phyloP scores from a whole-genome alignment of 371 early-diverging fungal species.

The Mortierella sp. region DNA sequence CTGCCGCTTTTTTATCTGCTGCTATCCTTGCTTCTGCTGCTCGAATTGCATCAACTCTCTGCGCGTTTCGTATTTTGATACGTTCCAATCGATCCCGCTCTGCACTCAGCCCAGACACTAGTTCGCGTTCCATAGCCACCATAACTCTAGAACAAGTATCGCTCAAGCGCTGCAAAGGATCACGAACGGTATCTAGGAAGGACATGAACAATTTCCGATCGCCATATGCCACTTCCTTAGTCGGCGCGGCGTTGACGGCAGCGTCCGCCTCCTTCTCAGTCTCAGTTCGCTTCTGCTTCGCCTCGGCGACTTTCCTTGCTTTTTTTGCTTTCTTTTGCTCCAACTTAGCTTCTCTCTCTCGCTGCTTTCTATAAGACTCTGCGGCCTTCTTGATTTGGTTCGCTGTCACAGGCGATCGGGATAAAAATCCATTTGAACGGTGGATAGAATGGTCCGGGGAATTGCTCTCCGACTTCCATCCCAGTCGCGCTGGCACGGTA shows the following conservation, averaged over 20 bases:
- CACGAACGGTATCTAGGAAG: slow-evolving; percentile 66
- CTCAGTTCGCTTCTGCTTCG: slow-evolving; percentile 32
- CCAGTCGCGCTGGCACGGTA: slow-evolving; percentile 18
- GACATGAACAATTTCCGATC: slow-evolving; percentile 67
- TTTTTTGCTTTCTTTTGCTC: slow-evolving; percentile 40
- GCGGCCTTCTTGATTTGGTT: slow-evolving; percentile 37
- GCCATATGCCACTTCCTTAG: slow-evolving; percentile 64
- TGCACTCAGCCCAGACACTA: slow-evolving; percentile 61
- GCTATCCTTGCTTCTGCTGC: slow-evolving; percentile 25
- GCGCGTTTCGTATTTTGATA: slow-evolving; percentile 45
- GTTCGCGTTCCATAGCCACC: slow-evolving; percentile 61
- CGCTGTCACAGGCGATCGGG: slow-evolving; percentile 23
- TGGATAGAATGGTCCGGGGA: neutral
- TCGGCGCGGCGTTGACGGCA: slow-evolving; percentile 32
- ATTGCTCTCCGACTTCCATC: neutral
- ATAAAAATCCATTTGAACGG: slow-evolving; percentile 1
- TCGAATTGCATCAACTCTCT: slow-evolving; percentile 25
- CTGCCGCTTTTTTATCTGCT: neutral
- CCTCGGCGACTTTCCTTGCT: slow-evolving; percentile 63
- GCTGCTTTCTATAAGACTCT: slow-evolving; percentile 28
- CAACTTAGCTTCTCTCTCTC: slow-evolving; percentile 58
- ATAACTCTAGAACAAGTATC: slow-evolving; percentile 63
- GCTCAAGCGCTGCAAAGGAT: slow-evolving; percentile 66
- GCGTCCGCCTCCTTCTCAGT: slow-evolving; percentile 48
- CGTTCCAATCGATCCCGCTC: slow-evolving; percentile 63